phyloP scores from a whole-genome alignment of 768 basidiomycete species.

The Xerocomellus intermedius region DNA sequence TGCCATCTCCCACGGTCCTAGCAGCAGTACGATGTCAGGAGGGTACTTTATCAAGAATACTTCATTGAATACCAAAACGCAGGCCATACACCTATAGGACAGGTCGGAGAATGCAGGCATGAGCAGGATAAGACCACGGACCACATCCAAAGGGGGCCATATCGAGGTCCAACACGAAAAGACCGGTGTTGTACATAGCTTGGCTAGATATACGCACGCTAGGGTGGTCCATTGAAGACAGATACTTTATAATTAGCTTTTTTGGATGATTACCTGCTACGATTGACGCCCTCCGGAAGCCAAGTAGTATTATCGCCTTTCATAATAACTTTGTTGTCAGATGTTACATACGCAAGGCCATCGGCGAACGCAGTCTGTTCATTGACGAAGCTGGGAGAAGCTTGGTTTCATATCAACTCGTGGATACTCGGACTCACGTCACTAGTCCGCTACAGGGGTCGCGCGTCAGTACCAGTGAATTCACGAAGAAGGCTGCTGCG shows the following conservation, averaged over 20 bases:
- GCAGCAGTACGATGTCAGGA: conserved; percentile 5
- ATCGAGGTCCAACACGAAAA: conserved; percentile 82
- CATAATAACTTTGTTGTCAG: conserved; percentile 67
- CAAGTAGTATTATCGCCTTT: conserved; percentile 67
- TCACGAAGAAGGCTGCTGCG: conserved; percentile 9
- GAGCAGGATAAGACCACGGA: conserved; percentile 17
- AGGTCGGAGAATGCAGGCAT: conserved; percentile 1
- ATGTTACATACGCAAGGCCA: conserved; percentile 55
- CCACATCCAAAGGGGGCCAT: conserved; percentile 91
- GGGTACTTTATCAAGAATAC: not conserved
- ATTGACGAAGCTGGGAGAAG: conserved; percentile 57
- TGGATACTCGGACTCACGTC: conserved; percentile 45
- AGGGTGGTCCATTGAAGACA: not conserved
- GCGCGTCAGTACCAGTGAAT: conserved; percentile 12
- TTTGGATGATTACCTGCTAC: conserved; percentile 50
- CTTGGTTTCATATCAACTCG: conserved; percentile 1
- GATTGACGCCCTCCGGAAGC: conserved; percentile 50
- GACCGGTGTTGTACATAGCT: conserved; percentile 65
- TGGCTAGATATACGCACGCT: conserved; percentile 78
- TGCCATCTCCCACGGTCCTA: conserved; percentile 44
- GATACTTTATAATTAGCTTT: conserved; percentile 1
- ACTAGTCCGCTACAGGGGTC: conserved; percentile 57
- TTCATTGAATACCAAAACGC: conserved; percentile 62
- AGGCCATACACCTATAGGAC: conserved; percentile 68
- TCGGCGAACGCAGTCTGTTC: conserved; percentile 48